Conservation (phyloP, 345 rosid species). For the Eucalyptus polyanthemos region DNA sequence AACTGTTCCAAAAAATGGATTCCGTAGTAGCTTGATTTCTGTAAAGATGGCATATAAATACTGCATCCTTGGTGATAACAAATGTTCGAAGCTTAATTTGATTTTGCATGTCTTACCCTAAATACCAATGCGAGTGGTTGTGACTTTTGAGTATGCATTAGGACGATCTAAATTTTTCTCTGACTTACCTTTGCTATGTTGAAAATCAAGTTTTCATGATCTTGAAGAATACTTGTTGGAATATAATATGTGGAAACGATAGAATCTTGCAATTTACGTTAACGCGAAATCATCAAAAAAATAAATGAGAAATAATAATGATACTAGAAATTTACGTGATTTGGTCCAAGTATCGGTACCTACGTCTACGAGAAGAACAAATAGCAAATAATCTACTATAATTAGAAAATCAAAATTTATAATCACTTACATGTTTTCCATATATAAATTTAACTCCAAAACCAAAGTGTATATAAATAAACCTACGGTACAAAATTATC, state of each 20-base stretch:
- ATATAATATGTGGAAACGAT: no score
- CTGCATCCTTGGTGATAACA: background rate
- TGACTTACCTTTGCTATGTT: slow-evolving; percentile 55
- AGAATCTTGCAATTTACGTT: no score
- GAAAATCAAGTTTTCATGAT: slow-evolving; percentile 36
- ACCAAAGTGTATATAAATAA: accelerated
- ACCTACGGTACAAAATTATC: accelerated
- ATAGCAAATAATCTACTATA: no score
- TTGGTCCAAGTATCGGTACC: no score
- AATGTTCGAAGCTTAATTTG: background rate
- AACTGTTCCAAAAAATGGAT: no score
- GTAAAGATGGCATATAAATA: background rate
- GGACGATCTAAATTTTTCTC: background rate
- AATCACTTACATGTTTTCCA: accelerated
- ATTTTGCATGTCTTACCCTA: background rate
- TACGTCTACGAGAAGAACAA: no score
- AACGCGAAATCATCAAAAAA: accelerated
- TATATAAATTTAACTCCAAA: accelerated
- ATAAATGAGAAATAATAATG: accelerated
- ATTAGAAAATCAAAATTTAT: accelerated
- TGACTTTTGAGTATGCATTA: background rate
- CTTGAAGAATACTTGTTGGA: slow-evolving; percentile 26
- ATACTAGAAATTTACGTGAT: no score
- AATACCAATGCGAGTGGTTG: background rate
- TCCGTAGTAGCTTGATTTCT: background rate